Evolutionary conservation across 73 alveolate species (phyloP).

Genomic region (Uronychia binucleata): DNA sequence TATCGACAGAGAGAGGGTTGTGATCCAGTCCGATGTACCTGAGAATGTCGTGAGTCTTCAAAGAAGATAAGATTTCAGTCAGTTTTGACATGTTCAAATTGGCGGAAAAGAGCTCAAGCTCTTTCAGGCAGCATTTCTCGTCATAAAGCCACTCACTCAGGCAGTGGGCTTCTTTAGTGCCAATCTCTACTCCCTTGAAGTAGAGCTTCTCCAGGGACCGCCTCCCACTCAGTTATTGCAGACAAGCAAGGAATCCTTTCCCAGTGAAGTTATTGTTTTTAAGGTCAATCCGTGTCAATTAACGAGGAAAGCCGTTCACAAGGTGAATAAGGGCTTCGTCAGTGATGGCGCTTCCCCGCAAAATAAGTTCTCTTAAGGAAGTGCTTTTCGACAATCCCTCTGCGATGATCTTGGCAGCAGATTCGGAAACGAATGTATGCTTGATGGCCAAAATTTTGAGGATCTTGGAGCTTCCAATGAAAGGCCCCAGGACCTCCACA

Average conservation of each 20-base stretch:
- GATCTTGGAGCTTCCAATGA: background rate
- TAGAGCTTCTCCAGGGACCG: background rate
- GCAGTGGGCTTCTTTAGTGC: background rate
- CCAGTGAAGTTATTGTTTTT: background rate
- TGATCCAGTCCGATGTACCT: slow-evolving; percentile 1
- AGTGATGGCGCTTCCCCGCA: background rate
- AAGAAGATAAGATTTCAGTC: background rate
- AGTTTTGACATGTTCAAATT: background rate
- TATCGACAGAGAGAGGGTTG: background rate
- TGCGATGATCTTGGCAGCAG: background rate
- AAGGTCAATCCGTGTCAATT: background rate
- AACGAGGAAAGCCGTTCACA: background rate
- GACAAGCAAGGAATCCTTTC: background rate
- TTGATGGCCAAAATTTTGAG: background rate
- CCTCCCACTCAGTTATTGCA: background rate
- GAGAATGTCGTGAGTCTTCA: slow-evolving; percentile 2
- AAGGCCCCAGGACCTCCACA: background rate
- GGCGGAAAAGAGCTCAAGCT: background rate
- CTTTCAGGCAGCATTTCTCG: background rate
- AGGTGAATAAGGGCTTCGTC: background rate
- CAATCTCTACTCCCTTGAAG: background rate
- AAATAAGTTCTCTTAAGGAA: background rate
- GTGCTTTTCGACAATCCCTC: background rate
- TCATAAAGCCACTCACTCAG: background rate
- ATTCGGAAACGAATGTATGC: background rate